Evolutionary conservation across 2,329 filamentous ascomycete genomes (phyloP).

Genomic region (Malbranchea zuffiana): DNA sequence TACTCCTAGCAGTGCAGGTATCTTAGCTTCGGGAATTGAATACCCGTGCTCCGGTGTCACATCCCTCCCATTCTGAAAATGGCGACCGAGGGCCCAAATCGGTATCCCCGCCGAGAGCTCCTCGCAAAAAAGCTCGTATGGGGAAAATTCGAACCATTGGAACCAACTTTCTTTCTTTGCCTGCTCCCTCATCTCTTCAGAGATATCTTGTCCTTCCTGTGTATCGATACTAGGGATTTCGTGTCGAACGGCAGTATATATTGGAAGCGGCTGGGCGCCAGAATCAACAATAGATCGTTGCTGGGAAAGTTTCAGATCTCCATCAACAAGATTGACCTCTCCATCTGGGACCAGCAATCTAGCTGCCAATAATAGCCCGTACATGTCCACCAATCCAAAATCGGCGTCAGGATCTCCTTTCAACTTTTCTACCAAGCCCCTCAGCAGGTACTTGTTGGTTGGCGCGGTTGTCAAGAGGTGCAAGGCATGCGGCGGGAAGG

Average conservation of each 20-base stretch:
- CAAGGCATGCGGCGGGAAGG: constrained; percentile 77
- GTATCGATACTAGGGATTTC: constrained; percentile 45
- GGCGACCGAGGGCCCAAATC: constrained; percentile 81
- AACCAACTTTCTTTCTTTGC: constrained; percentile 69
- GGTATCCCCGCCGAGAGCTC: constrained; percentile 86
- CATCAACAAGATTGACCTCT: constrained; percentile 62
- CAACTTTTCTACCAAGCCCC: constrained; percentile 81
- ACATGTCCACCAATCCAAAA: constrained; percentile 87
- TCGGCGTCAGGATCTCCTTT: constrained; percentile 68
- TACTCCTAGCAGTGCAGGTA: constrained; percentile 81
- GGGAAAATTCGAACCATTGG: constrained; percentile 94
- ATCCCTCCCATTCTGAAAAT: constrained; percentile 64
- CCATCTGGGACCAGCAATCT: constrained; percentile 70
- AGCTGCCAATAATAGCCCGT: constrained; percentile 74
- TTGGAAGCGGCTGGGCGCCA: constrained; percentile 76
- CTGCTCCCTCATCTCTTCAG: constrained; percentile 34
- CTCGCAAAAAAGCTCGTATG: constrained; percentile 92
- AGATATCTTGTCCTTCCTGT: constrained; percentile 38
- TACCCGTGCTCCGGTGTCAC: constrained; percentile 52
- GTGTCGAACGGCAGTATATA: constrained; percentile 90
- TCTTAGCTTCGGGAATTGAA: constrained; percentile 69
- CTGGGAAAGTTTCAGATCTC: constrained; percentile 83
- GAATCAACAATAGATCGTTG: constrained; percentile 65
- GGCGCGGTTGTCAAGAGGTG: constrained; percentile 73
- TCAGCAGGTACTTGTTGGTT: constrained; percentile 83